Evolutionary conservation across 768 basidiomycete species (phyloP).

Genomic region (Psilocybe sp.): DNA sequence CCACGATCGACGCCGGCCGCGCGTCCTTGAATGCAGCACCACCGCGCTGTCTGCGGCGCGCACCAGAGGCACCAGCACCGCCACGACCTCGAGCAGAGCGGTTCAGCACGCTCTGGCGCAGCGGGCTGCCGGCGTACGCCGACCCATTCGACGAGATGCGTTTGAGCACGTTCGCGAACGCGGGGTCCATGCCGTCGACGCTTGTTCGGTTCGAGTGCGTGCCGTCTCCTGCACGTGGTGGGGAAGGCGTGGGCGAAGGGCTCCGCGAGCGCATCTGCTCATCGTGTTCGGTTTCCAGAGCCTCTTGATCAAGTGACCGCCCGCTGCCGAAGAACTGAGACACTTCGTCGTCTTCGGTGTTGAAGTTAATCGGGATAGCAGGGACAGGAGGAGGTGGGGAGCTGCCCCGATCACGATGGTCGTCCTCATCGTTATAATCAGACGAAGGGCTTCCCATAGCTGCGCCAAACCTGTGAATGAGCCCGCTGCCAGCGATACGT

Average conservation of each 20-base stretch:
- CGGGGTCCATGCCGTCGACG: slow-evolving; percentile 86
- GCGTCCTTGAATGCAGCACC: slow-evolving; percentile 70
- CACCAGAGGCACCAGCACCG: slow-evolving; percentile 14
- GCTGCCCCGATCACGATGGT: slow-evolving; percentile 21
- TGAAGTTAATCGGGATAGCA: slow-evolving; percentile 35
- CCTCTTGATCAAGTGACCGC: slow-evolving; percentile 22
- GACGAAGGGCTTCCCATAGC: slow-evolving; percentile 52
- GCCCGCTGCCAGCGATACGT: slow-evolving; percentile 46
- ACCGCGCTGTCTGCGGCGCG: slow-evolving; percentile 52
- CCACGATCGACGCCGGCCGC: slow-evolving; percentile 68
- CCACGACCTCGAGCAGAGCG: slow-evolving; percentile 49
- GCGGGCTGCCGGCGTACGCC: slow-evolving; percentile 51
- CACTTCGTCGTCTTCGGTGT: slow-evolving; percentile 36
- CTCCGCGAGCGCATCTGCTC: slow-evolving; percentile 21
- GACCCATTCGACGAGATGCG: slow-evolving; percentile 49
- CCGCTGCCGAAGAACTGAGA: slow-evolving; percentile 32
- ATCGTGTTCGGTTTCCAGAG: slow-evolving; percentile 14
- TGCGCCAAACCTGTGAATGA: slow-evolving; percentile 62
- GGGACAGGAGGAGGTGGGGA: slow-evolving; percentile 40
- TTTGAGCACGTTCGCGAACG: slow-evolving; percentile 75
- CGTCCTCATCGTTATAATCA: slow-evolving; percentile 42
- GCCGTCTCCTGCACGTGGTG: slow-evolving; percentile 17
- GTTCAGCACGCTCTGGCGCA: slow-evolving; percentile 56
- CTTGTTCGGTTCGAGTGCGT: slow-evolving; percentile 61
- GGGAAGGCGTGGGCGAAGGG: slow-evolving; percentile 34